phyloP scores from a whole-genome alignment of 768 basidiomycete genomes.

The Amanita rubescens region DNA sequence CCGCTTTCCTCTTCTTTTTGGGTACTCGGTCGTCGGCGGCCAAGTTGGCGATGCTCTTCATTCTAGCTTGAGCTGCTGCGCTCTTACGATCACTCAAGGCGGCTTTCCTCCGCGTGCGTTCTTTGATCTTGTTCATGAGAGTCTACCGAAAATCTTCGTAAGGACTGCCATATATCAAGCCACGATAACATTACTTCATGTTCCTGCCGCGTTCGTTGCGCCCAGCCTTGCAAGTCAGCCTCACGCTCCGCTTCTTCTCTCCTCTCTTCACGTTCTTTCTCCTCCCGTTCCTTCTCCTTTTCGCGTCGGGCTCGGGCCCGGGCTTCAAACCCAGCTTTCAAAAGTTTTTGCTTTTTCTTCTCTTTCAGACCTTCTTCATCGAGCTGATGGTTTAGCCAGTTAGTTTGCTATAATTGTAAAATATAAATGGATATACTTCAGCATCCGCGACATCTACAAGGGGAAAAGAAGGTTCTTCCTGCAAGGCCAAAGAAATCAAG shows the following conservation, averaged over 20 bases:
- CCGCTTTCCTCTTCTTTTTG: constrained; percentile 81
- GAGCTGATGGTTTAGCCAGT: constrained; percentile 34
- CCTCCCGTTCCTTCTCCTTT: constrained; percentile 79
- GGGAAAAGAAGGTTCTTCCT: constrained; percentile 86
- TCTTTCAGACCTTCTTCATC: constrained; percentile 91
- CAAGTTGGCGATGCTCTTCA: constrained; percentile 92
- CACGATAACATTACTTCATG: constrained; percentile 54
- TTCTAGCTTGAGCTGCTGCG: constrained; percentile 88
- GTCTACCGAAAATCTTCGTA: constrained; percentile 32
- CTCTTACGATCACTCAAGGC: constrained; percentile 89
- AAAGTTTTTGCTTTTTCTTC: constrained; percentile 85
- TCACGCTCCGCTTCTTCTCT: constrained; percentile 73
- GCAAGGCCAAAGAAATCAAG: neutral
- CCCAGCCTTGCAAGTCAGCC: constrained; percentile 67
- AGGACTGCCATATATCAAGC: neutral
- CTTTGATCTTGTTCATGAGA: constrained; percentile 80
- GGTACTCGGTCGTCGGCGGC: constrained; percentile 80
- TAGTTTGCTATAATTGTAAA: neutral
- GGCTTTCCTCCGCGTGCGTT: constrained; percentile 67
- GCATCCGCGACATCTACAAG: constrained; percentile 88
- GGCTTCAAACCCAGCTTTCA: constrained; percentile 93
- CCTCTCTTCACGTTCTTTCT: constrained; percentile 62
- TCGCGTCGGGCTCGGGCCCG: constrained; percentile 77
- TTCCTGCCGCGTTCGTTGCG: constrained; percentile 59
- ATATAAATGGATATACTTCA: constrained; percentile 46